Conservation (phyloP, 805 yeast genomes). For the Monosporozyma siamensis region DNA sequence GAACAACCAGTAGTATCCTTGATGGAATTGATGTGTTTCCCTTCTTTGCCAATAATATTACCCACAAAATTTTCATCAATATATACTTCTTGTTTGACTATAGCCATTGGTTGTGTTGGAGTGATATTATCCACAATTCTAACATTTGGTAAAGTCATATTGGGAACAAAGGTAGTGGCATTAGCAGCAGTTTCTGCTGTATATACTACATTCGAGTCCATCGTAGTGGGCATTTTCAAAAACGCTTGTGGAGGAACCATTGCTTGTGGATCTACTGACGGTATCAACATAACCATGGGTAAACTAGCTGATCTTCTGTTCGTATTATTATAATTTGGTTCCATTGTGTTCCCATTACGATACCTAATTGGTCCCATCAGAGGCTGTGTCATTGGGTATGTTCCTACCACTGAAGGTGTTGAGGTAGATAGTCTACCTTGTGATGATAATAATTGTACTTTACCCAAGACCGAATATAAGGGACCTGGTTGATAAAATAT, state of each 20-base stretch:
- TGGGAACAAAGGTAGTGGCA: conserved; percentile 22
- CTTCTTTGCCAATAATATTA: conserved; percentile 78
- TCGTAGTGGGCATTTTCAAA: not conserved
- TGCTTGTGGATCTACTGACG: conserved; percentile 3
- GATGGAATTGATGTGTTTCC: conserved; percentile 70
- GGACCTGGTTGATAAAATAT: conserved; percentile 28
- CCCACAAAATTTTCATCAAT: conserved; percentile 78
- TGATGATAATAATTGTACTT: conserved; percentile 1
- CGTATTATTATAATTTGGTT: not conserved
- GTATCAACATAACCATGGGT: conserved; percentile 9
- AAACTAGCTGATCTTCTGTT: conserved; percentile 13
- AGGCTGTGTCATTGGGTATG: not conserved
- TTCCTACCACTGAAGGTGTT: not conserved
- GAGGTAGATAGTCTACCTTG: not conserved
- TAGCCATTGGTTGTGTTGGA: conserved; percentile 28
- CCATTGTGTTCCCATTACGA: not conserved
- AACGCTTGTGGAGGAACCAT: not conserved
- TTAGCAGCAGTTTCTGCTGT: conserved; percentile 23
- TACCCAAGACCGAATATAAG: conserved; percentile 20
- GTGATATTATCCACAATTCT: conserved; percentile 16
- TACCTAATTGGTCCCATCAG: not conserved
- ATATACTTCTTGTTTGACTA: conserved; percentile 53
- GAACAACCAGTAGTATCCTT: conserved; percentile 67
- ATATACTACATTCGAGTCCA: conserved; percentile 9
- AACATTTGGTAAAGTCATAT: conserved; percentile 20